Conservation (phyloP, 2,329 filamentous ascomycete genomes). For the Cladophialophora chaetospira region DNA sequence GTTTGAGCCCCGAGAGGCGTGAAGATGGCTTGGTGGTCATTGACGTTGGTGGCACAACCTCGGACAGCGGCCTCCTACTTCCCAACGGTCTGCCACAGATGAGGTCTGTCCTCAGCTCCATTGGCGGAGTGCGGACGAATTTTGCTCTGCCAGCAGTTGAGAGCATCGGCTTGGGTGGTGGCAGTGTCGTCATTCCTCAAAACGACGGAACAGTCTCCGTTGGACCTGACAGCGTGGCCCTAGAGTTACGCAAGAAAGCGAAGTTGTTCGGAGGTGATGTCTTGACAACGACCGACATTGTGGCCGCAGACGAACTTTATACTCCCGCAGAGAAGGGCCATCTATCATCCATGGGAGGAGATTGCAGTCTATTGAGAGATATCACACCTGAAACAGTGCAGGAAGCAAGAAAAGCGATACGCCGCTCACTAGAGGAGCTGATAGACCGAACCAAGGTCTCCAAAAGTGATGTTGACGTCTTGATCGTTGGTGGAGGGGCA, state of each 20-base stretch:
- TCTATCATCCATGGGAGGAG: neutral
- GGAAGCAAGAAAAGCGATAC: slow-evolving; percentile 47
- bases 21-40: slow-evolving; percentile 54
- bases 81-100: slow-evolving; percentile 65
- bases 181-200: slow-evolving; percentile 46
- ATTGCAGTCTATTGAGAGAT: slow-evolving; percentile 7
- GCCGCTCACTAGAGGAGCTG: slow-evolving; percentile 56
- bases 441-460: slow-evolving; percentile 67
- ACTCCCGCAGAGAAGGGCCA: neutral
- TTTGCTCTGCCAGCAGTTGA: slow-evolving; percentile 60
- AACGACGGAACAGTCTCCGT: slow-evolving; percentile 40
- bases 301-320: slow-evolving; percentile 40
- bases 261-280: slow-evolving; percentile 59
- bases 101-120: slow-evolving; percentile 62
- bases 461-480: slow-evolving; percentile 59
- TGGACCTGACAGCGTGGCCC: slow-evolving; percentile 65
- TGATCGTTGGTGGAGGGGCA: slow-evolving; percentile 66
- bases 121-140: slow-evolving; percentile 66
- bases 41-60: slow-evolving; percentile 68
- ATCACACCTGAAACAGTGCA: slow-evolving; percentile 33
- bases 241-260: slow-evolving; percentile 57
- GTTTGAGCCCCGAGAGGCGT: neutral
- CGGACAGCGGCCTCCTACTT: slow-evolving; percentile 63
- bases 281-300: slow-evolving; percentile 56
- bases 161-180: slow-evolving; percentile 60